phyloP scores from a whole-genome alignment of 331 rosid genomes.

The Spiraea crenata region DNA sequence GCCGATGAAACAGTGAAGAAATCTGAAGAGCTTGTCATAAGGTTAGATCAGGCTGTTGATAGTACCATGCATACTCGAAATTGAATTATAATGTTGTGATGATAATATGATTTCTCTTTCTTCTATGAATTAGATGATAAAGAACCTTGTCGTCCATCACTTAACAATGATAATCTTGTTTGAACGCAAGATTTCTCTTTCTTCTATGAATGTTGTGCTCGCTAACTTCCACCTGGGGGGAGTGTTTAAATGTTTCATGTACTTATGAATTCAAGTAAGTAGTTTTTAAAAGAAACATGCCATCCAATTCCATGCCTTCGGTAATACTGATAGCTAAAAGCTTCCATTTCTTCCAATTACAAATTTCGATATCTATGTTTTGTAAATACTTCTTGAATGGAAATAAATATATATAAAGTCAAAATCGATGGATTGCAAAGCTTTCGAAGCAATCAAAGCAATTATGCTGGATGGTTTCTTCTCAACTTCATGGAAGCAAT shows the following conservation, averaged over 20 bases:
- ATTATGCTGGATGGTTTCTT: background rate
- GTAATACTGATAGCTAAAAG: background rate
- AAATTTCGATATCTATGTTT: too few species aligned
- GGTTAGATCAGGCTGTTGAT: constrained; percentile 1
- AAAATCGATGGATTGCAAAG: background rate
- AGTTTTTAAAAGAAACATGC: background rate
- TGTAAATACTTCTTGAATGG: too few species aligned
- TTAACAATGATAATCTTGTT: too few species aligned
- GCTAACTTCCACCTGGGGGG: too few species aligned
- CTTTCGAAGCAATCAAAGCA: background rate
- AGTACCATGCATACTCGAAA: background rate
- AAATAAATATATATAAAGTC: background rate
- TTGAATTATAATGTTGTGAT: background rate
- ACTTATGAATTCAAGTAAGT: background rate
- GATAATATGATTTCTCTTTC: too few species aligned
- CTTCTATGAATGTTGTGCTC: too few species aligned
- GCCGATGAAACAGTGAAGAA: constrained; percentile 22
- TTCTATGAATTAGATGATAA: too few species aligned
- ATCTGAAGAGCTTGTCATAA: constrained; percentile 18
- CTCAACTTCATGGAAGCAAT: background rate
- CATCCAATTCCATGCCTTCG: background rate
- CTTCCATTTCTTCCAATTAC: background rate
- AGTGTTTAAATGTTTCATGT: background rate
- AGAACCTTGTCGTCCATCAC: too few species aligned
- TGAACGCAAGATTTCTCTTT: too few species aligned